phyloP scores from a whole-genome alignment of 352 stramenopile genomes.

The Labyrinthula sp. region DNA sequence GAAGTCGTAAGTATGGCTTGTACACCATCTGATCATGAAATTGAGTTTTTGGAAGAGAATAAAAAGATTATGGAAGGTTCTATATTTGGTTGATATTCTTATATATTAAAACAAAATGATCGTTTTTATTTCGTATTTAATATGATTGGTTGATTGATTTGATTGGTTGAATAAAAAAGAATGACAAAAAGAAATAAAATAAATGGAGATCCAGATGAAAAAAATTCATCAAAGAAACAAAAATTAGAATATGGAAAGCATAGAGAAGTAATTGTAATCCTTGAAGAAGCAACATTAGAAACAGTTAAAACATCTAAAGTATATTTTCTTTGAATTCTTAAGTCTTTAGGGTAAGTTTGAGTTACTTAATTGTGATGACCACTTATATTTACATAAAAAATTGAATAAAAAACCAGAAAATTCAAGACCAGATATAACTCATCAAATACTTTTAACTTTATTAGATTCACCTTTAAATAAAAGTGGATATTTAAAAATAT shows the following conservation, averaged over 20 bases:
- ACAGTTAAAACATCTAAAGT: conserved; percentile 94
- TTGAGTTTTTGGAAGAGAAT: too few species aligned
- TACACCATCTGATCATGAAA: too few species aligned
- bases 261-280: conserved; percentile 73
- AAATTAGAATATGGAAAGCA: neutral
- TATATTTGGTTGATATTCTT: too few species aligned
- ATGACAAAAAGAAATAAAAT: too few species aligned
- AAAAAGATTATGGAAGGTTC: too few species aligned
- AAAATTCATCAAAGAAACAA: too few species aligned
- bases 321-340: conserved; percentile 1
- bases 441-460: conserved; percentile 84
- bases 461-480: conserved; percentile 98
- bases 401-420: conserved; percentile 79
- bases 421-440: conserved; percentile 93
- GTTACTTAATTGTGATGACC: conserved; percentile 98
- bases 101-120: too few species aligned
- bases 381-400: conserved; percentile 78
- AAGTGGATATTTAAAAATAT: conserved; percentile 82
- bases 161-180: too few species aligned
- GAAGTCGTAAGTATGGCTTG: too few species aligned
- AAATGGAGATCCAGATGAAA: too few species aligned
- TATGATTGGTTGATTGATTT: too few species aligned
- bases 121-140: too few species aligned
- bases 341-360: conserved; percentile 61
- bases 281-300: conserved; percentile 93